These are phyloP conservation scores for Aureobasidium pullulans DNA, from an alignment of 2,329 filamentous ascomycete genomes.

Conservation along the genomic window DNA sequence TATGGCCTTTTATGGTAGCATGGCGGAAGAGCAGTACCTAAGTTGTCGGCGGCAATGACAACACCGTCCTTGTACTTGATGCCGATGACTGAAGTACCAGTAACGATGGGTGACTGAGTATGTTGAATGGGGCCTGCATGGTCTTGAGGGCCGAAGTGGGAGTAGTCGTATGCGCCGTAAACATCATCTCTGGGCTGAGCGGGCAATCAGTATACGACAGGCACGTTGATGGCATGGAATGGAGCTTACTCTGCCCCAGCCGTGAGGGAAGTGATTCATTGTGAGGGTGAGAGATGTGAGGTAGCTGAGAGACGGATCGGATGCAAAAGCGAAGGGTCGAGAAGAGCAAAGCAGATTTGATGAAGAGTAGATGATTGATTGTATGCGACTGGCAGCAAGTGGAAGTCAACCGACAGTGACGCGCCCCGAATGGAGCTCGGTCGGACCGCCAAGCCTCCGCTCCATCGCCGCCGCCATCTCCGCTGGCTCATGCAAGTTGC, in stretches of 20 bases:
- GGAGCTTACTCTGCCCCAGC: slow-evolving; percentile 55
- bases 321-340: neutral
- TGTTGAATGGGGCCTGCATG: slow-evolving; percentile 62
- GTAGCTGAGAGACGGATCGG: neutral
- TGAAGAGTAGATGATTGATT: neutral
- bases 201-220: slow-evolving; percentile 29
- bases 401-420: slow-evolving; percentile 1
- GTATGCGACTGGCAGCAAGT: neutral
- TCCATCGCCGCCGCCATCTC: neutral
- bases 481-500: neutral
- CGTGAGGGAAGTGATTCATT: slow-evolving; percentile 61
- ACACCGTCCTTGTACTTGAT: slow-evolving; percentile 96
- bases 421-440: neutral
- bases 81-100: slow-evolving; percentile 89
- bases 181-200: slow-evolving; percentile 88
- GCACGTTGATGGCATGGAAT: slow-evolving; percentile 22
- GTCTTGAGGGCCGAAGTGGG: slow-evolving; percentile 62
- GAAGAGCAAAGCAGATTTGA: neutral
- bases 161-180: slow-evolving; percentile 86
- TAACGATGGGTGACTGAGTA: slow-evolving; percentile 89
- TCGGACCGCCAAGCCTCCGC: neutral
- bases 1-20: neutral
- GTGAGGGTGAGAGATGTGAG: slow-evolving; percentile 20
- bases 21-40: slow-evolving; percentile 53
- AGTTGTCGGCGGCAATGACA: slow-evolving; percentile 92